A percentile compares a stretch with the other conserved stretches of the same genome.
Evolutionary conservation across 2,329 filamentous ascomycete genomes (phyloP).

Genomic region (Atkinsonella texensis): DNA sequence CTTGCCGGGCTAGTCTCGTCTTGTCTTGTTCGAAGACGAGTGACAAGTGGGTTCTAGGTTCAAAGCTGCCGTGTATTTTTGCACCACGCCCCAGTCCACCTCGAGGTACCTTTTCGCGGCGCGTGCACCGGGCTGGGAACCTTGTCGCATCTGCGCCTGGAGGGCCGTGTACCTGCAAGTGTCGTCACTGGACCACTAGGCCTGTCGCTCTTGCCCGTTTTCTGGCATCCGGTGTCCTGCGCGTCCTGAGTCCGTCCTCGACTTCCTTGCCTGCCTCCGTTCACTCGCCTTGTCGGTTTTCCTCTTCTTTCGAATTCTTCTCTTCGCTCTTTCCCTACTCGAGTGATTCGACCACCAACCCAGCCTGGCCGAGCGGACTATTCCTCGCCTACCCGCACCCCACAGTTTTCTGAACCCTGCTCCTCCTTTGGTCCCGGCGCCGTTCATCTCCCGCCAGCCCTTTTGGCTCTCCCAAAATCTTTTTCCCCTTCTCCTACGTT

Average conservation of each 20-base stretch:
- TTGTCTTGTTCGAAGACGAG: conserved; percentile 1
- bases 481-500: conserved; percentile 16
- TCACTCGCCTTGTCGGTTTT: not conserved
- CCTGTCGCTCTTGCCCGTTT: conserved; percentile 5
- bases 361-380: not conserved
- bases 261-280: not conserved
- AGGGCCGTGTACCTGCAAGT: conserved; percentile 1
- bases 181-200: not conserved
- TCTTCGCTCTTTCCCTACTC: not conserved
- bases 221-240: not conserved
- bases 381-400: conserved; percentile 7
- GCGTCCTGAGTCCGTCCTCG: not conserved
- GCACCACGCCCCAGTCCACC: conserved; percentile 1
- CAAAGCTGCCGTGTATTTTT: conserved; percentile 1
- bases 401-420: conserved; percentile 9
- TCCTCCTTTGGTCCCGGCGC: conserved; percentile 8
- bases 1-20: not conserved
- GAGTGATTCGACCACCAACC: not conserved
- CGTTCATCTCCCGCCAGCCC: conserved; percentile 10
- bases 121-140: conserved; percentile 1
- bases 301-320: not conserved
- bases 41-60: conserved; percentile 2
- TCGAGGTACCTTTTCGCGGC: conserved; percentile 8
- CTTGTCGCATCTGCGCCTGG: conserved; percentile 5
- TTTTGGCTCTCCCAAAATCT: conserved; percentile 12